Conservation (phyloP, 768 basidiomycete species). For the Tylopilus sp. region DNA sequence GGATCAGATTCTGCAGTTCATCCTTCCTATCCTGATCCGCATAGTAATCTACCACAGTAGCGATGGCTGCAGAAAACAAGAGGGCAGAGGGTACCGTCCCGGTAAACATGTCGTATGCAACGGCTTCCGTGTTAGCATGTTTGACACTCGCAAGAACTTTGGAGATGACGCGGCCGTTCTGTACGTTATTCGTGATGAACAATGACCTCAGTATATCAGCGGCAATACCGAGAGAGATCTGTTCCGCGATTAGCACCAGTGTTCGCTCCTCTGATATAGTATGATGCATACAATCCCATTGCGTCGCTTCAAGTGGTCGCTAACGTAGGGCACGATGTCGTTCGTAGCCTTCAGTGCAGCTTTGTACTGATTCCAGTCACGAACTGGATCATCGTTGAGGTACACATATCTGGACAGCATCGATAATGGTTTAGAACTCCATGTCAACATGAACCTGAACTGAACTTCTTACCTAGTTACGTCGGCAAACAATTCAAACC, state of each 20-base stretch:
- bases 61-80: constrained; percentile 52
- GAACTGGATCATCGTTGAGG: constrained; percentile 28
- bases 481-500: constrained; percentile 48
- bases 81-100: constrained; percentile 54
- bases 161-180: constrained; percentile 19
- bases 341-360: constrained; percentile 26
- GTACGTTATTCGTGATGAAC: constrained; percentile 22
- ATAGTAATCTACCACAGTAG: constrained; percentile 60
- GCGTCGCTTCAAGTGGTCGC: constrained; percentile 18
- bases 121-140: constrained; percentile 23
- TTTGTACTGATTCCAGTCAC: constrained; percentile 32
- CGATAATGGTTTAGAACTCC: background rate
- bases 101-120: constrained; percentile 51
- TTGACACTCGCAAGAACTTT: constrained; percentile 8
- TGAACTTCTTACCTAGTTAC: constrained; percentile 32
- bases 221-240: constrained; percentile 21
- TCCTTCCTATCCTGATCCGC: constrained; percentile 37
- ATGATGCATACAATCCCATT: constrained; percentile 18
- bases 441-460: too few relatives aligned
- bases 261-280: background rate
- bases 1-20: constrained; percentile 37
- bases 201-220: constrained; percentile 19
- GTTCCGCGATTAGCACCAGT: background rate
- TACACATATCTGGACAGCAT: constrained; percentile 34
- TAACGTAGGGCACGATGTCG: constrained; percentile 24